A percentile compares a stretch with the other conserved stretches of the same genome.
Evolutionary conservation across 2,329 filamentous ascomycete species (phyloP).

Genomic region (Claviceps quebecensis): DNA sequence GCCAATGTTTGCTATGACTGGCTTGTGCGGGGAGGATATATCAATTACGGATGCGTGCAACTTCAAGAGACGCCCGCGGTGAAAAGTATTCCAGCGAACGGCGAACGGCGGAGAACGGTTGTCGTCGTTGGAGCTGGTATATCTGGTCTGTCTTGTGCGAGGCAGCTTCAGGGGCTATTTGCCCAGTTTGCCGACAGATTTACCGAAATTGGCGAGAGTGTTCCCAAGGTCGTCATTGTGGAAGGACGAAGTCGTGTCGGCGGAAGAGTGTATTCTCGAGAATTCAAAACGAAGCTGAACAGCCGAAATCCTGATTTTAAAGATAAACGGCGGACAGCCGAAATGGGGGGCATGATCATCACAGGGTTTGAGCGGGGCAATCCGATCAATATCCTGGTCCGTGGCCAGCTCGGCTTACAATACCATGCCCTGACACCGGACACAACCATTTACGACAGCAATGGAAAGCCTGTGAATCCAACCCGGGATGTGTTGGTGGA

Average conservation of each 20-base stretch:
- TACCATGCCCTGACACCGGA: constrained; percentile 71
- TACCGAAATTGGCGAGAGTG: constrained; percentile 47
- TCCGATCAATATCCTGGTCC: constrained; percentile 77
- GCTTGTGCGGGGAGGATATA: constrained; percentile 81
- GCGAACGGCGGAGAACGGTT: constrained; percentile 52
- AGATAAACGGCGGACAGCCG: constrained; percentile 61
- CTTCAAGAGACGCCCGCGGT: constrained; percentile 32
- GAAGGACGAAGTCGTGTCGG: constrained; percentile 82
- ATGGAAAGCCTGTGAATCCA: constrained; percentile 64
- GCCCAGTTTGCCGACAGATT: constrained; percentile 62
- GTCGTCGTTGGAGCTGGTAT: constrained; percentile 89
- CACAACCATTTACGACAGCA: constrained; percentile 80
- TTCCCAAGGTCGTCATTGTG: constrained; percentile 64
- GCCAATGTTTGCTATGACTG: constrained; percentile 85
- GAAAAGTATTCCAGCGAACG: constrained; percentile 21
- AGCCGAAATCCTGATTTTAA: constrained; percentile 37
- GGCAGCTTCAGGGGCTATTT: constrained; percentile 79
- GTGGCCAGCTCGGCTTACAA: constrained; percentile 74
- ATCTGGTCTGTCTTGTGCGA: constrained; percentile 79
- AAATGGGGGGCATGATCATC: constrained; percentile 97
- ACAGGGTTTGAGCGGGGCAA: constrained; percentile 95
- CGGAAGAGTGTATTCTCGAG: constrained; percentile 80
- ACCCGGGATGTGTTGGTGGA: constrained; percentile 72
- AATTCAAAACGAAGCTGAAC: constrained; percentile 44
- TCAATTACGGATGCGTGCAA: constrained; percentile 89